phyloP scores from a whole-genome alignment of 768 basidiomycete genomes.

The Psilocybe azurescens region DNA sequence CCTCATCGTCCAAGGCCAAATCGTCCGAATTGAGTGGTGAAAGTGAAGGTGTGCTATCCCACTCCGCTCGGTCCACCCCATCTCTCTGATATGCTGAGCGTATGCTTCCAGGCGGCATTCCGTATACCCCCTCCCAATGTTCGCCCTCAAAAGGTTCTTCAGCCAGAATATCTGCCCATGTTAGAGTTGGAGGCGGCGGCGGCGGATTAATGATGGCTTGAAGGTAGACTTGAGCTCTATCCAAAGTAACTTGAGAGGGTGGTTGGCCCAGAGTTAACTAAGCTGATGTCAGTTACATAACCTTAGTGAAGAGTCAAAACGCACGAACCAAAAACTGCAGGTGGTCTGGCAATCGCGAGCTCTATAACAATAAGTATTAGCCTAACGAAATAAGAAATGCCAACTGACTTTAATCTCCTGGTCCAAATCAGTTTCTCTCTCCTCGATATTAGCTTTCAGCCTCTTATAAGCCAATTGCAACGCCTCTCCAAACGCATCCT shows the following conservation, averaged over 20 bases:
- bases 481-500: conserved; percentile 65
- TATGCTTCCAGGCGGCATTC: conserved; percentile 48
- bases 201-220: conserved; percentile 52
- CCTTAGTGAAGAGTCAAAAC: neutral
- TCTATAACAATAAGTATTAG: conserved; percentile 37
- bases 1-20: conserved; percentile 46
- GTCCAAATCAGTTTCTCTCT: conserved; percentile 63
- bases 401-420: conserved; percentile 61
- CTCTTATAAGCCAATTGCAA: conserved; percentile 55
- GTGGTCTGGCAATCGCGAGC: conserved; percentile 70
- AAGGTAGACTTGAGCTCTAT: conserved; percentile 59
- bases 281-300: neutral
- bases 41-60: conserved; percentile 68
- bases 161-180: conserved; percentile 80
- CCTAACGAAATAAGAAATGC: neutral
- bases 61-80: conserved; percentile 47
- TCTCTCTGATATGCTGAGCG: conserved; percentile 34
- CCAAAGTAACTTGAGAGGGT: conserved; percentile 52
- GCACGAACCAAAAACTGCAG: conserved; percentile 70
- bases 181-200: conserved; percentile 47
- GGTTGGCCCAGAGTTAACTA: conserved; percentile 64
- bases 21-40: conserved; percentile 69
- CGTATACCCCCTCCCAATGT: conserved; percentile 83
- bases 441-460: conserved; percentile 53
- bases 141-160: conserved; percentile 88